Base-by-base conservation (phyloP, 768 basidiomycete genomes). In the Favolaschia claudopus region DNA sequence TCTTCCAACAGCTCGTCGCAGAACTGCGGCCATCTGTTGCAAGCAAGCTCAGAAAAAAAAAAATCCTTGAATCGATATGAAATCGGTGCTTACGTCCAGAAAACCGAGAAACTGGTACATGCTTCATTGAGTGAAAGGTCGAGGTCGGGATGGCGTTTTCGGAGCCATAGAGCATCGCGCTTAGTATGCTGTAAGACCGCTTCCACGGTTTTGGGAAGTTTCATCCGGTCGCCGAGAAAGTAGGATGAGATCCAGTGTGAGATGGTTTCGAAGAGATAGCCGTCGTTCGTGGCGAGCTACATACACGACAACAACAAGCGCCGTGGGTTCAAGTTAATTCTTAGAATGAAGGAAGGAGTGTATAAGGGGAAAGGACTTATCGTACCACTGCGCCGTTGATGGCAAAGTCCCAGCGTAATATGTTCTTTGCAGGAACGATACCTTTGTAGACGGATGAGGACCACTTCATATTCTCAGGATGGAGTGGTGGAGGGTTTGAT, bases 221-320 rank as follows among this genome's bases (percentile, higher is more conserved):
- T 76, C 77, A 89, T 80, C 14, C 68, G 66, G 60, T 90, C 88
- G 2, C 69, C 68, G 0, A 82, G 76, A 65, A 89, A 88, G 65
- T 87, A 86, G 4, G 85, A 79, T 0, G 86, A 86, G 52, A 87
- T 87, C 86, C 86, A 89, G 64, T 89, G 87, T 0, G 87, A 77
- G 3, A 70, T 72, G 2, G 83, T 79, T 72, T 89, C 87, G 51
- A 65, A 79, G 0, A 76, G 69, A 56, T 88, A 86, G 7, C 85
- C 82, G 36, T 77, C 77, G 67, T 86, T 85, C 0, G 82, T 74
- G 0, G 82, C 77, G 61, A 85, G 80, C 88, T 89, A 57, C 9
- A 15, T n/a, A n/a, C n/a, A n/a, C n/a, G n/a, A n/a, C n/a, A n/a
- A n/a, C n/a, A n/a, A n/a, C n/a, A n/a, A n/a, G n/a, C n/a, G n/a